These are phyloP conservation scores for Saturnispora bothae DNA, from an alignment of 805 yeast genomes.

Conservation along the genomic window DNA sequence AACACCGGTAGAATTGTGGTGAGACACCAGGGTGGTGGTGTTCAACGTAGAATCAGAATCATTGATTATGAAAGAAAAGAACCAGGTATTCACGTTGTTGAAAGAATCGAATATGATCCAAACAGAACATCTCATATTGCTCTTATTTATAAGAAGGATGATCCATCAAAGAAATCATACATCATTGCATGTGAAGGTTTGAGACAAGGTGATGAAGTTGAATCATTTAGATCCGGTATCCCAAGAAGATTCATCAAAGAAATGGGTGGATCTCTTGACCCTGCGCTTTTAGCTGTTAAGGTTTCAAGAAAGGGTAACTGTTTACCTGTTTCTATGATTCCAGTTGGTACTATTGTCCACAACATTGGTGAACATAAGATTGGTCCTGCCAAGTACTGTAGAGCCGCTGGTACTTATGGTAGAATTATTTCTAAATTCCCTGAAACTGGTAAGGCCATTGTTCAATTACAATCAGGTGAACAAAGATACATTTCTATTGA, in stretches of 20 bases:
- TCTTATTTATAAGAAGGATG: constrained; percentile 47
- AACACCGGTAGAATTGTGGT: constrained; percentile 79
- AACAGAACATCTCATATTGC: constrained; percentile 92
- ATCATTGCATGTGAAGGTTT: constrained; percentile 87
- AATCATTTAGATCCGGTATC: constrained; percentile 80
- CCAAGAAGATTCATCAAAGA: constrained; percentile 63
- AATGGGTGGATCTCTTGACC: constrained; percentile 89
- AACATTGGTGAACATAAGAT: constrained; percentile 68
- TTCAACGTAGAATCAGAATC: constrained; percentile 74
- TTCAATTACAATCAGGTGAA: constrained; percentile 84
- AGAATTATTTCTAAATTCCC: constrained; percentile 73
- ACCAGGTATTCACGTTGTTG: constrained; percentile 67
- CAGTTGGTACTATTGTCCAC: constrained; percentile 87
- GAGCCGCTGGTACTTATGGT: constrained; percentile 93
- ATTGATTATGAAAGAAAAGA: constrained; percentile 63
- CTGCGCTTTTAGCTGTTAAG: constrained; percentile 77
- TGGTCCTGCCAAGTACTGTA: constrained; percentile 81
- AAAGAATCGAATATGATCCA: constrained; percentile 92
- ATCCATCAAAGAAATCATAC: constrained; percentile 57
- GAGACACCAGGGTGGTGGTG: constrained; percentile 96
- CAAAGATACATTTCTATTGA: constrained; percentile 79
- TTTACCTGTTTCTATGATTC: constrained; percentile 83
- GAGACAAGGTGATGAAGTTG: constrained; percentile 86
- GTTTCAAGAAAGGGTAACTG: constrained; percentile 92
- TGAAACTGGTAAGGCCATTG: constrained; percentile 59